Evolutionary conservation across 768 basidiomycete genomes (phyloP).

Genomic region (Tephrocybe sp.): DNA sequence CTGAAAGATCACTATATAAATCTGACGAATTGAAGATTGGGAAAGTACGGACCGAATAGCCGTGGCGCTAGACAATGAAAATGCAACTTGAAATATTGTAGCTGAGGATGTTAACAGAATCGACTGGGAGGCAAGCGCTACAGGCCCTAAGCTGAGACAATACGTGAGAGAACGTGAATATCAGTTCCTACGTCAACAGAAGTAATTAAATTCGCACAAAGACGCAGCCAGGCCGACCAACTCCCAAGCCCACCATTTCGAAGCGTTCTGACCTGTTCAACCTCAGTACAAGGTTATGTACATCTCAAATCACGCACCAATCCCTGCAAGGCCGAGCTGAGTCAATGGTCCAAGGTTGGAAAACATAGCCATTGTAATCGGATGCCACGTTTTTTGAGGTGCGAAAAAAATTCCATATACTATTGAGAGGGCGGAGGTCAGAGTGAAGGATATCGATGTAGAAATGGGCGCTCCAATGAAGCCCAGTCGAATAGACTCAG

Average conservation of each 20-base stretch:
- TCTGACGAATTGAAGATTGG: background rate
- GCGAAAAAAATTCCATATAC: conserved; percentile 60
- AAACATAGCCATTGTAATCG: conserved; percentile 61
- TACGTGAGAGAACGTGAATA: background rate
- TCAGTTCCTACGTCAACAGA: background rate
- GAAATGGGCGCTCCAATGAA: conserved; percentile 92
- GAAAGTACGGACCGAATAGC: conserved; percentile 67
- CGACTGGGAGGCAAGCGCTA: conserved; percentile 81
- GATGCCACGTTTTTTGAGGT: conserved; percentile 78
- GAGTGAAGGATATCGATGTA: conserved; percentile 81
- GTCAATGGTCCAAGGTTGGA: conserved; percentile 63
- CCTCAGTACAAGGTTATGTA: background rate
- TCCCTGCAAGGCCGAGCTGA: conserved; percentile 77
- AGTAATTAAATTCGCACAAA: conserved; percentile 29
- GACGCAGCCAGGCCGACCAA: conserved; percentile 61
- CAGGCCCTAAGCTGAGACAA: conserved; percentile 63
- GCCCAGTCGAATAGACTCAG: conserved; percentile 71
- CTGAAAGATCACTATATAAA: background rate
- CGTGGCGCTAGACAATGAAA: conserved; percentile 74
- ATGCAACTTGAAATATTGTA: conserved; percentile 78
- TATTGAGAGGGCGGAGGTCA: conserved; percentile 61
- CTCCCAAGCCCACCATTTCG: conserved; percentile 99
- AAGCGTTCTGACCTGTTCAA: conserved; percentile 64
- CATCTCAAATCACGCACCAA: conserved; percentile 41
- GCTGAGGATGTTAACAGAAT: conserved; percentile 75